These are phyloP conservation scores for Athelia sp. DNA, from an alignment of 1,284 basidiomycete species.

Conservation along the genomic window DNA sequence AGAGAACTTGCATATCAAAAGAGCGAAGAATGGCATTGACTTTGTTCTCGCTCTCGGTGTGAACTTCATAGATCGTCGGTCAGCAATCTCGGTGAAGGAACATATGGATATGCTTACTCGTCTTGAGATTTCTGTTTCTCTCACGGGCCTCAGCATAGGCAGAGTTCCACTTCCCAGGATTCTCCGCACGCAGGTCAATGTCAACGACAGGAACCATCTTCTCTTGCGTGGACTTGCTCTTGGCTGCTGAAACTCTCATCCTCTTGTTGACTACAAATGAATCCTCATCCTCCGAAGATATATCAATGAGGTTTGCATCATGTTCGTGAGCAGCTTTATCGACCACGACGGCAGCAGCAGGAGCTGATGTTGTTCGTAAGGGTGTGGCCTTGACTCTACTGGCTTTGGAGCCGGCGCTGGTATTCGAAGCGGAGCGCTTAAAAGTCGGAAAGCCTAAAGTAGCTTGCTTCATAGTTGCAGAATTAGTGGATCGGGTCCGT, in stretches of 20 bases:
- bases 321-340: neutral
- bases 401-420: conserved; percentile 23
- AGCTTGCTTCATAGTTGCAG: conserved; percentile 36
- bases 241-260: conserved; percentile 4
- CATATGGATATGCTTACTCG: conserved; percentile 45
- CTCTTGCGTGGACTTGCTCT: conserved; percentile 11
- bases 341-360: conserved; percentile 10
- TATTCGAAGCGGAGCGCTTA: conserved; percentile 41
- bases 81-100: neutral
- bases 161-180: conserved; percentile 45
- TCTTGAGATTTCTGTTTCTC: conserved; percentile 41
- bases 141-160: conserved; percentile 30
- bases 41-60: conserved; percentile 54
- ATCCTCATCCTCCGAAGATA: neutral
- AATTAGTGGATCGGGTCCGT: neutral
- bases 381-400: conserved; percentile 23
- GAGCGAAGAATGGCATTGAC: conserved; percentile 72
- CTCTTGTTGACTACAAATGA: neutral
- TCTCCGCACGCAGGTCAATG: conserved; percentile 32
- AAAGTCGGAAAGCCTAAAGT: conserved; percentile 43
- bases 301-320: neutral
- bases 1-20: conserved; percentile 65
- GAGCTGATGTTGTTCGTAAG: conserved; percentile 9
- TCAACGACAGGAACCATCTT: conserved; percentile 17
- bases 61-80: conserved; percentile 36